Base-by-base conservation (phyloP, 1,284 basidiomycete genomes). In the Sphaerobolus stellatus region DNA sequence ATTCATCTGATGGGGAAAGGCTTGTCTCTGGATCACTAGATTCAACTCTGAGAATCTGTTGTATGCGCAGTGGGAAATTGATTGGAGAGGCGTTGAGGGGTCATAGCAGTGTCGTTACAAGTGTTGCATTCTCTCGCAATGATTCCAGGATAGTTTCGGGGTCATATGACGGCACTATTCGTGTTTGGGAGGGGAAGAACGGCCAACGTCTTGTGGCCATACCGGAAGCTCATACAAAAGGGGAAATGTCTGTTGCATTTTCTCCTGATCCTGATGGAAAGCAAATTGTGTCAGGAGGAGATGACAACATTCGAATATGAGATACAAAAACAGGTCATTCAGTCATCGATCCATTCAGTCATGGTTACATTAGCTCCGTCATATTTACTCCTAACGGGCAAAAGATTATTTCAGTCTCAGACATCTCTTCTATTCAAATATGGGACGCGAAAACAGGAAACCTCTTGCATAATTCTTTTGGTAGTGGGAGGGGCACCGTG, bases 281-380 rank as follows among this genome's bases (percentile, higher is more conserved):
- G 22, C 45, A 34, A 29, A 50, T 59, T 29, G 51, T 46, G 9
- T 59, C 58, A 31, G 46, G 36, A 22, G 48, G 50, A n/a, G n/a
- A 4, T 51, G 58, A 60, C 46, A 11, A 45, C 18, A 43, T 61
- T 18, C 50, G 59, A 3, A 43, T 61, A 4, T 64, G 62, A 61
- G 55, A 62, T 57, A 48, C 46, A 2, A 25, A 79, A 53, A 78
- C 53, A 11, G 56, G 64, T 52, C 29, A 40, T 24, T 20, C 16
- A 53, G 24, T 56, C n/a, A 38, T 48, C 29, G 50, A 31, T 16
- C 18, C 28, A 27, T 13, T 24, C 8, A 27, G 41, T 43, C 41
- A 48, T 22, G 54, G 58, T 11, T 48, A 49, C 18, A n/a, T 34
- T 7, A 4, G 41, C 5, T 31, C 22, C 7, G 54, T 63, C 5